A percentile compares a stretch with the other conserved stretches of the same genome.
These are phyloP conservation scores for Phytophthora syringae DNA, from an alignment of 352 stramenopile genomes.

Conservation along the genomic window DNA sequence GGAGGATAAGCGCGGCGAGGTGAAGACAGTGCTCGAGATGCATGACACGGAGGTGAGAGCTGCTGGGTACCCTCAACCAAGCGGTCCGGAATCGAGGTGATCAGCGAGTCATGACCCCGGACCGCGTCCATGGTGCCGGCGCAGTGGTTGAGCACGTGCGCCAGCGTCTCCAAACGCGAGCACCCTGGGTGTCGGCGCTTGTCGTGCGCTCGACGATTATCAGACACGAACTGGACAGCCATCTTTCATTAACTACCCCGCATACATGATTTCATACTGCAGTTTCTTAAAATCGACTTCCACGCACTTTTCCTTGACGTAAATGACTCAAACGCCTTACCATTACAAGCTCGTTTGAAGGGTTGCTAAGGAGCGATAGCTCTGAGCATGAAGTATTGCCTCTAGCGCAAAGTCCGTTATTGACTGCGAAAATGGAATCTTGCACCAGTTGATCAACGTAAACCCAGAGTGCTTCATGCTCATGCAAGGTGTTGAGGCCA, in stretches of 20 bases:
- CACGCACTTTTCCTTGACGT: background rate
- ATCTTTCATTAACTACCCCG: conserved; percentile 3
- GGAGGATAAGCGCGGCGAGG: conserved; percentile 37
- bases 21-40: conserved; percentile 15
- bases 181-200: too few species aligned
- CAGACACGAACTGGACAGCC: conserved; percentile 11
- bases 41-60: conserved; percentile 22
- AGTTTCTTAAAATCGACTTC: background rate
- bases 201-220: too few species aligned
- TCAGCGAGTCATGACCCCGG: conserved; percentile 24
- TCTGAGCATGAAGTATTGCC: conserved; percentile 29
- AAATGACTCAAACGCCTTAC: background rate
- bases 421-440: conserved; percentile 24
- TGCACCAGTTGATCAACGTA: conserved; percentile 33
- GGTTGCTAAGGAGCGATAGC: conserved; percentile 19
- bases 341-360: conserved; percentile 4
- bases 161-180: too few species aligned
- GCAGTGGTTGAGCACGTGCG: too few species aligned
- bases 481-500: background rate
- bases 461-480: conserved; percentile 8
- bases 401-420: conserved; percentile 30
- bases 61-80: conserved; percentile 9
- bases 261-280: conserved; percentile 17
- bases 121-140: too few species aligned
- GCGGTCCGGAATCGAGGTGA: conserved; percentile 9